A percentile compares a stretch with the other conserved stretches of the same genome.
Conservation (phyloP, 73 alveolate species). For the Tetrahymena elliotti region DNA sequence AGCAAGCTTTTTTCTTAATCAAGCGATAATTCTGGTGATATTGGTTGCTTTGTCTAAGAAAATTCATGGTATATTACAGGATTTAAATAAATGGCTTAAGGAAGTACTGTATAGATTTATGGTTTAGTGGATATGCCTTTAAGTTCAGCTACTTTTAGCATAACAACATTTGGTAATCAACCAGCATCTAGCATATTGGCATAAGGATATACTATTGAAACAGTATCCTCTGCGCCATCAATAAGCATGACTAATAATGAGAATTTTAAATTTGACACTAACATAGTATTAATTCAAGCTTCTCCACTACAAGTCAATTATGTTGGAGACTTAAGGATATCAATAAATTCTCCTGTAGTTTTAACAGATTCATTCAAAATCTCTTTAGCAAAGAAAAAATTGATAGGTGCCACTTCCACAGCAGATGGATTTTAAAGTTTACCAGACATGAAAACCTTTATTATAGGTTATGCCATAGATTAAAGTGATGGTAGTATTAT, state of each 20-base stretch:
- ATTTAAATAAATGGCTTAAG: not conserved
- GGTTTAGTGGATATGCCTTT: not conserved
- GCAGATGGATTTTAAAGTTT: not conserved
- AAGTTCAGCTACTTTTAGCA: not conserved
- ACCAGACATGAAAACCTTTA: not conserved
- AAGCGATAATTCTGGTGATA: not conserved
- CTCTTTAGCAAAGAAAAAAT: not conserved
- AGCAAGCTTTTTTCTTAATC: not conserved
- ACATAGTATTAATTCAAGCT: not conserved
- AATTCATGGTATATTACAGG: not conserved
- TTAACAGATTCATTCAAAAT: not conserved
- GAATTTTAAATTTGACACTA: not conserved
- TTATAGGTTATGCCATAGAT: not conserved
- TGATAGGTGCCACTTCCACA: not conserved
- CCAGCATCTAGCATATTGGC: not conserved
- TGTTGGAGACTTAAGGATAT: not conserved
- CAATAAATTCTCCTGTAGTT: not conserved
- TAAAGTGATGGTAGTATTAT: not conserved
- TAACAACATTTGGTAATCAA: not conserved
- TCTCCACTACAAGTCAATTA: not conserved
- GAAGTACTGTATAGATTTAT: not conserved
- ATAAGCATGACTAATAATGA: not conserved
- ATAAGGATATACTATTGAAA: not conserved
- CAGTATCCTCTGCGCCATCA: not conserved
- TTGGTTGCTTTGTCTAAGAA: not conserved